Evolutionary conservation across 129 eudicot species (phyloP).

Genomic region (Centaurea solstitialis): DNA sequence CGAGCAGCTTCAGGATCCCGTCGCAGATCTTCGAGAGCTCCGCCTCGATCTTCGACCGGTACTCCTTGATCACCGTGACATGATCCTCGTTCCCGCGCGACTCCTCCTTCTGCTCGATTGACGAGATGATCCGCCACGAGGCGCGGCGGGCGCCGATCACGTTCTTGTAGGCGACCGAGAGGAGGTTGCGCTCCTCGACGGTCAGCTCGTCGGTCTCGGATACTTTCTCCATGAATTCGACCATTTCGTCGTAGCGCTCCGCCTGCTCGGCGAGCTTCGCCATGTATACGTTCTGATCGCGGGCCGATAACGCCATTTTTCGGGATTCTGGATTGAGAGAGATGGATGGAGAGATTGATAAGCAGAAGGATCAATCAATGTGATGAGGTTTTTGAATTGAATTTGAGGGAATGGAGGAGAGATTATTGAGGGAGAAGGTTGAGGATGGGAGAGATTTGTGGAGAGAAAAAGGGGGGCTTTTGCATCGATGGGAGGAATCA

Average conservation of each 20-base stretch:
- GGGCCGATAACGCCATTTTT: conserved; percentile 32
- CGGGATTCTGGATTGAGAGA: too few relatives aligned
- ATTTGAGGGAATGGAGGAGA: conserved; percentile 27
- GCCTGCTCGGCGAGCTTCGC: conserved; percentile 60
- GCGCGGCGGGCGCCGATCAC: conserved; percentile 72
- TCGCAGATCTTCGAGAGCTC: conserved; percentile 58
- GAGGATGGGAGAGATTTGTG: conserved; percentile 30
- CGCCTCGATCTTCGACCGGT: conserved; percentile 56
- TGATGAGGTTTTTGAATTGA: conserved; percentile 24
- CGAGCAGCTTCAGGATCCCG: conserved; percentile 61
- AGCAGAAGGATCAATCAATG: not conserved
- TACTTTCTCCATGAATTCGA: conserved; percentile 64
- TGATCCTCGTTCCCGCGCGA: conserved; percentile 61
- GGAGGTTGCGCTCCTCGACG: conserved; percentile 55
- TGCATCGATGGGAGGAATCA: not conserved
- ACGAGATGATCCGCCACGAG: conserved; percentile 66
- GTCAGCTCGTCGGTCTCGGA: conserved; percentile 53
- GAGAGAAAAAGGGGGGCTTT: conserved; percentile 20
- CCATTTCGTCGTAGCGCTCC: conserved; percentile 71
- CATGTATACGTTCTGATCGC: conserved; percentile 52
- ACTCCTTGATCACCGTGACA: conserved; percentile 52
- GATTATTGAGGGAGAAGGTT: conserved; percentile 23
- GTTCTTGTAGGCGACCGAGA: conserved; percentile 61
- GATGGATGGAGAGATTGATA: not conserved
- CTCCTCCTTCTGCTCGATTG: conserved; percentile 68